These are phyloP conservation scores for Monoraphidium neglectum DNA, from an alignment of 139 green algal species.

Conservation along the genomic window DNA sequence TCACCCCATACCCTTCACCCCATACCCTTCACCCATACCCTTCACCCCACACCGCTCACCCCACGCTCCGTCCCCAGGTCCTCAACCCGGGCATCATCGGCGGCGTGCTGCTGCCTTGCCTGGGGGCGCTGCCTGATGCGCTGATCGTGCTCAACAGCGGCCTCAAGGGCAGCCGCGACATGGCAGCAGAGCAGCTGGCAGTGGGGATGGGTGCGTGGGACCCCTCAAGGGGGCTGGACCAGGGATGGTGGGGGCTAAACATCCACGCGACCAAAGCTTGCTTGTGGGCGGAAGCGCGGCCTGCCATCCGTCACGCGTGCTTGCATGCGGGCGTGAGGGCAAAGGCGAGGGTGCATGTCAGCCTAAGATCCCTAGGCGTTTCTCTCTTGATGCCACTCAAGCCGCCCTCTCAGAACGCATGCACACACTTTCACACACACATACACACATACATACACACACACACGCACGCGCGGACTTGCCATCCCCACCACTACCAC, in stretches of 20 bases:
- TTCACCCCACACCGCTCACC: too few species aligned
- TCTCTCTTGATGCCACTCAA: neutral
- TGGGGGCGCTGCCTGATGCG: slow-evolving; percentile 62
- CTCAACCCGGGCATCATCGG: slow-evolving; percentile 61
- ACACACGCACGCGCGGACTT: neutral
- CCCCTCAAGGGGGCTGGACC: neutral
- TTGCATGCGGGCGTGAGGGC: neutral
- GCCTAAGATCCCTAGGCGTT: neutral
- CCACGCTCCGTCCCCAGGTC: slow-evolving; percentile 11
- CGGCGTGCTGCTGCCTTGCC: slow-evolving; percentile 54
- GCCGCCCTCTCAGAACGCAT: neutral
- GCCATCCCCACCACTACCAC: neutral
- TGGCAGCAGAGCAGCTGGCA: slow-evolving; percentile 45
- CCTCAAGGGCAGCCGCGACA: slow-evolving; percentile 16
- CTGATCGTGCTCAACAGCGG: slow-evolving; percentile 60
- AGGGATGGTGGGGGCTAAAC: neutral
- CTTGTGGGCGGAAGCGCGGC: neutral
- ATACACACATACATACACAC: neutral
- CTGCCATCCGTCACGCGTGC: neutral
- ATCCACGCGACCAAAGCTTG: neutral
- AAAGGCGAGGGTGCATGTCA: neutral
- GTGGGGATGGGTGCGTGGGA: slow-evolving; percentile 35
- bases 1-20: too few species aligned
- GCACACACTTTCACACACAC: neutral
- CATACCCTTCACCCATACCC: too few species aligned